Conservation (phyloP, 805 yeast species). For the Geotrichum ghanense region DNA sequence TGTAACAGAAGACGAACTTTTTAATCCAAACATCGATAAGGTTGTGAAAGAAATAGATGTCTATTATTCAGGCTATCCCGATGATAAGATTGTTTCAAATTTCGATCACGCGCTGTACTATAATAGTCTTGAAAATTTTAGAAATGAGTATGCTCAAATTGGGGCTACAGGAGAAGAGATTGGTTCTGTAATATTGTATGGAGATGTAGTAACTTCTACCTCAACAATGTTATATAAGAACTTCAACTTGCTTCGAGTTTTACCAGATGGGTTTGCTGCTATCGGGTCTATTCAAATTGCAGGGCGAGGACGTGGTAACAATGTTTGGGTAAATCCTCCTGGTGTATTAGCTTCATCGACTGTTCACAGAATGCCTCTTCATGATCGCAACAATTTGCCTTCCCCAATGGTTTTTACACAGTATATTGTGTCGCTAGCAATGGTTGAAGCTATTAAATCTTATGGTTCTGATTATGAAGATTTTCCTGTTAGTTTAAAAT, state of each 20-base stretch:
- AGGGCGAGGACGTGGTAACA: conserved; percentile 92
- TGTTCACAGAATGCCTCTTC: conserved; percentile 45
- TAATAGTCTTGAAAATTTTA: conserved; percentile 26
- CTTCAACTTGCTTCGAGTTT: conserved; percentile 38
- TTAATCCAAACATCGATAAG: conserved; percentile 38
- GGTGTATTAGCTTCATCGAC: conserved; percentile 83
- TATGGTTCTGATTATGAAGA: conserved; percentile 59
- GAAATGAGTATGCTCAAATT: conserved; percentile 2
- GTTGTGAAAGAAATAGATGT: conserved; percentile 46
- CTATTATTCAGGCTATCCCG: conserved; percentile 37
- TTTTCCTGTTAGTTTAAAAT: conserved; percentile 72
- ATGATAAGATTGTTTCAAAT: conserved; percentile 49
- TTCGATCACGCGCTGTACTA: conserved; percentile 56
- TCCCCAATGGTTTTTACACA: conserved; percentile 69
- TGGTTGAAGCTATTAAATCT: conserved; percentile 60
- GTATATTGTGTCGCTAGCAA: conserved; percentile 72
- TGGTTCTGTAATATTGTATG: conserved; percentile 62
- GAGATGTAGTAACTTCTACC: conserved; percentile 87
- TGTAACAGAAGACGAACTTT: conserved; percentile 3
- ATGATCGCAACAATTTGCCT: conserved; percentile 24
- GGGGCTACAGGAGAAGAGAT: conserved; percentile 18
- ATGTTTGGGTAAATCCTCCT: conserved; percentile 87
- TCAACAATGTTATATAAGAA: conserved; percentile 68
- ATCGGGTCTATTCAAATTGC: conserved; percentile 77
- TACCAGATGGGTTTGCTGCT: conserved; percentile 60